Evolutionary conservation across 2,329 filamentous ascomycete species (phyloP).

Genomic region (Aspergillus sp.): DNA sequence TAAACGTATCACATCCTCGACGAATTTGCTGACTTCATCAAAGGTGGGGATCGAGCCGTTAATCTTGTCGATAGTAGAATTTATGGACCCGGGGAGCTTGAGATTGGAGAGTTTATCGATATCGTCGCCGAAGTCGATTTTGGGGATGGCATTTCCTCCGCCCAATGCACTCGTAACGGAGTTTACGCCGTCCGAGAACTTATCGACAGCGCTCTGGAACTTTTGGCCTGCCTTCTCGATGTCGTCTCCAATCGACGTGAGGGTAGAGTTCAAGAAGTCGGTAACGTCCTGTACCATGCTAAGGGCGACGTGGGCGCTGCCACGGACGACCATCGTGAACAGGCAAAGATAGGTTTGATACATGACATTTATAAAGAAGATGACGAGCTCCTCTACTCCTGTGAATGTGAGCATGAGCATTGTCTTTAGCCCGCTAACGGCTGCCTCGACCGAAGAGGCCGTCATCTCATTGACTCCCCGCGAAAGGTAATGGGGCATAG

Average conservation of each 20-base stretch:
- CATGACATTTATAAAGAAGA: slow-evolving; percentile 91
- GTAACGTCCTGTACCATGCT: slow-evolving; percentile 60
- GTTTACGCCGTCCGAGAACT: slow-evolving; percentile 56
- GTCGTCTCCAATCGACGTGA: slow-evolving; percentile 47
- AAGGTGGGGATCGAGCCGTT: slow-evolving; percentile 82
- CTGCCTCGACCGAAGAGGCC: slow-evolving; percentile 74
- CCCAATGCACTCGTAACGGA: slow-evolving; percentile 53
- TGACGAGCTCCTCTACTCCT: slow-evolving; percentile 79
- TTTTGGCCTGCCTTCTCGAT: slow-evolving; percentile 39
- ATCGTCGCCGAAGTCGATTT: slow-evolving; percentile 64
- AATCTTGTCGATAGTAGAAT: slow-evolving; percentile 67
- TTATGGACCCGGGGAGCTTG: slow-evolving; percentile 66
- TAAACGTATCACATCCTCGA: slow-evolving; percentile 68
- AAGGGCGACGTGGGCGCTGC: slow-evolving; percentile 71
- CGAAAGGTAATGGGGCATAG: slow-evolving; percentile 95
- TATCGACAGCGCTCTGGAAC: slow-evolving; percentile 58
- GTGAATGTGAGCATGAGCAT: slow-evolving; percentile 78
- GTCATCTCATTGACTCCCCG: slow-evolving; percentile 84
- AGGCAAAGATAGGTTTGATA: slow-evolving; percentile 88
- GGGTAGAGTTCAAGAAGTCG: slow-evolving; percentile 59
- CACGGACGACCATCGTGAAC: slow-evolving; percentile 77
- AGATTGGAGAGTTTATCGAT: slow-evolving; percentile 69
- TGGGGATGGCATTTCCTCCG: slow-evolving; percentile 42
- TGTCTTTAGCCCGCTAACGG: slow-evolving; percentile 75
- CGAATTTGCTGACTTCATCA: slow-evolving; percentile 77